phyloP scores from a whole-genome alignment of 1,284 basidiomycete genomes.

The Ceratobasidium sp. region DNA sequence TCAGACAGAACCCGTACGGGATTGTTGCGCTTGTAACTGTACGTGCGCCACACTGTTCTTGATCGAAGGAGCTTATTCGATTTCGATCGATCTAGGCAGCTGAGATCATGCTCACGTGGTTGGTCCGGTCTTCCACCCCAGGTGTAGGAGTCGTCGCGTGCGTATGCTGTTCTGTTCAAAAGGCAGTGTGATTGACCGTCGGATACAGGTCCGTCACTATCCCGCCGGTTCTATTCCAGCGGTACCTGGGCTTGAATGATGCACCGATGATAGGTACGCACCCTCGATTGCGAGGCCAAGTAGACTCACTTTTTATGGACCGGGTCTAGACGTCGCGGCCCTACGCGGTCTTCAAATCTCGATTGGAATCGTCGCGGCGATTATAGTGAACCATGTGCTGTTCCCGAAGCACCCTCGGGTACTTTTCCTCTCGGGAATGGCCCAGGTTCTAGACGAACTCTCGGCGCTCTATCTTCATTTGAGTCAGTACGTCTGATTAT shows the following conservation, averaged over 20 bases:
- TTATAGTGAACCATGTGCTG: constrained; percentile 57
- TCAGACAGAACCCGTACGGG: constrained; percentile 54
- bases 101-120: constrained; percentile 59
- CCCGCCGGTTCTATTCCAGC: constrained; percentile 56
- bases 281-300: not conserved
- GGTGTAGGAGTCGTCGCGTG: constrained; percentile 59
- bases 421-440: constrained; percentile 56
- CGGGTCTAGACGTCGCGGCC: constrained; percentile 52
- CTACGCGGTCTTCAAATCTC: constrained; percentile 56
- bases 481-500: constrained; percentile 55
- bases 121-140: constrained; percentile 54
- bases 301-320: not conserved
- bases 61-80: not conserved
- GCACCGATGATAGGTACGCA: constrained; percentile 47
- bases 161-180: constrained; percentile 42
- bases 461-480: constrained; percentile 57
- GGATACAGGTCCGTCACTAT: constrained; percentile 55
- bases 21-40: constrained; percentile 56
- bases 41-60: not conserved
- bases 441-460: constrained; percentile 54
- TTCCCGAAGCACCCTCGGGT: constrained; percentile 61
- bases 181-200: not conserved
- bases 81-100: constrained; percentile 43
- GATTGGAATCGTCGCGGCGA: constrained; percentile 57
- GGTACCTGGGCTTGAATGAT: constrained; percentile 50